Evolutionary conservation across 2,329 filamentous ascomycete genomes (phyloP).

Genomic region (Clarireedia hainanense): DNA sequence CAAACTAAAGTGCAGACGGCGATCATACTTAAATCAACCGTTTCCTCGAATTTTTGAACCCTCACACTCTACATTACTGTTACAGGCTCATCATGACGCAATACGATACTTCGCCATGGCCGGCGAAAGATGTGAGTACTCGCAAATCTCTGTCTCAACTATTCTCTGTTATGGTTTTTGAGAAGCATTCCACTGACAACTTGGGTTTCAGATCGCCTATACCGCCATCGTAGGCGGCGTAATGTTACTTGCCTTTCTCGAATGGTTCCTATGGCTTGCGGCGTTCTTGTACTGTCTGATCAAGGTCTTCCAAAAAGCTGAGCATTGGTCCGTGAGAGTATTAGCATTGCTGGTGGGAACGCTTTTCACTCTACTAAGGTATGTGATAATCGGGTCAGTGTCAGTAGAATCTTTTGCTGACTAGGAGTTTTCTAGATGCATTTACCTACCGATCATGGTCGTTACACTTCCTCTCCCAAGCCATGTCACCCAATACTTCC

Average conservation of each 20-base stretch:
- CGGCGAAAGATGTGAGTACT: slow-evolving; percentile 39
- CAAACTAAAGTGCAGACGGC: neutral
- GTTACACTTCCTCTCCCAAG: slow-evolving; percentile 80
- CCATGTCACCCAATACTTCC: slow-evolving; percentile 66
- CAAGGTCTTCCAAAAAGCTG: slow-evolving; percentile 84
- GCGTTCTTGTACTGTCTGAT: slow-evolving; percentile 86
- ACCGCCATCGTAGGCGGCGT: slow-evolving; percentile 71
- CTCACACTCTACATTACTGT: neutral
- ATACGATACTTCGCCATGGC: slow-evolving; percentile 39
- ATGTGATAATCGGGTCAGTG: slow-evolving; percentile 23
- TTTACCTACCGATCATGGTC: slow-evolving; percentile 90
- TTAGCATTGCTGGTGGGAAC: slow-evolving; percentile 69
- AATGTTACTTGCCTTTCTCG: slow-evolving; percentile 76
- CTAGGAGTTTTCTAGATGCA: slow-evolving; percentile 43
- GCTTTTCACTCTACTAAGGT: slow-evolving; percentile 71
- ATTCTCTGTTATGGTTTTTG: neutral
- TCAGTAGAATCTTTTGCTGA: neutral
- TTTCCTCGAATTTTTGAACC: neutral
- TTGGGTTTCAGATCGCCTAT: slow-evolving; percentile 63
- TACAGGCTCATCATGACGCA: slow-evolving; percentile 32
- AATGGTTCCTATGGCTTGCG: slow-evolving; percentile 94
- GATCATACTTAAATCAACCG: slow-evolving; percentile 1
- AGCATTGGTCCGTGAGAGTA: slow-evolving; percentile 74
- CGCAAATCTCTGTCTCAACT: neutral
- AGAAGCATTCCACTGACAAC: slow-evolving; percentile 7